These are phyloP conservation scores for Pharnaceum exiguum DNA, from an alignment of 148 eudicot genomes.

Conservation along the genomic window DNA sequence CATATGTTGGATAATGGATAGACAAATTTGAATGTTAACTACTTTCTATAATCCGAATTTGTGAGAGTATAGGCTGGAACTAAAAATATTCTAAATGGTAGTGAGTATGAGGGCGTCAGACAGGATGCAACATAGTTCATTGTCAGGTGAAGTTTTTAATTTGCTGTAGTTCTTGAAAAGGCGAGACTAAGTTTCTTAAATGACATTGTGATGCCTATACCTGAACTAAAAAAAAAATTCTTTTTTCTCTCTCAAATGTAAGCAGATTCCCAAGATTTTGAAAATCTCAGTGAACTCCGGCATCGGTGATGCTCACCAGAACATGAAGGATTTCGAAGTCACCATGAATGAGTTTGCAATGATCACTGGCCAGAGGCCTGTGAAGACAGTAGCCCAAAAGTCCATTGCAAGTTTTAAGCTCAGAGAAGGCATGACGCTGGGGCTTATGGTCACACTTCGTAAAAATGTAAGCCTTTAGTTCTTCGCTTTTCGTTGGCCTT, in stretches of 20 bases:
- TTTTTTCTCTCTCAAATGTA: slow-evolving; percentile 11
- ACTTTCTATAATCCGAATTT: too few relatives aligned
- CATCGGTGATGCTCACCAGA: slow-evolving; percentile 94
- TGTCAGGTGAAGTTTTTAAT: too few relatives aligned
- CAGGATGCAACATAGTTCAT: too few relatives aligned
- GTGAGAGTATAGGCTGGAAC: too few relatives aligned
- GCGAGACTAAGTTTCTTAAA: too few relatives aligned
- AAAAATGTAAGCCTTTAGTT: slow-evolving; percentile 55
- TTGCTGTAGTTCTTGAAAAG: neutral
- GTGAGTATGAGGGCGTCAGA: too few relatives aligned
- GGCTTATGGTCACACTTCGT: slow-evolving; percentile 86
- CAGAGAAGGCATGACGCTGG: slow-evolving; percentile 79
- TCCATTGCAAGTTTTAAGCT: slow-evolving; percentile 91
- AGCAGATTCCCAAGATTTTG: slow-evolving; percentile 81
- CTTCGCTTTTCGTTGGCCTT: neutral
- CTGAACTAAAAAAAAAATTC: neutral
- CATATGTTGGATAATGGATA: too few relatives aligned
- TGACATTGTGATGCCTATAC: neutral
- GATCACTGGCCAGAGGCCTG: slow-evolving; percentile 88
- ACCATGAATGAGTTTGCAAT: slow-evolving; percentile 79
- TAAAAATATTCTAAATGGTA: too few relatives aligned
- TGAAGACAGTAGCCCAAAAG: slow-evolving; percentile 83
- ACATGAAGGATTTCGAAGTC: slow-evolving; percentile 87
- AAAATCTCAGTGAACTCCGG: slow-evolving; percentile 95
- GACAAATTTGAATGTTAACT: too few relatives aligned